Conservation (phyloP, 2,329 filamentous ascomycete genomes). For the Penicillium fuscoglaucum region DNA sequence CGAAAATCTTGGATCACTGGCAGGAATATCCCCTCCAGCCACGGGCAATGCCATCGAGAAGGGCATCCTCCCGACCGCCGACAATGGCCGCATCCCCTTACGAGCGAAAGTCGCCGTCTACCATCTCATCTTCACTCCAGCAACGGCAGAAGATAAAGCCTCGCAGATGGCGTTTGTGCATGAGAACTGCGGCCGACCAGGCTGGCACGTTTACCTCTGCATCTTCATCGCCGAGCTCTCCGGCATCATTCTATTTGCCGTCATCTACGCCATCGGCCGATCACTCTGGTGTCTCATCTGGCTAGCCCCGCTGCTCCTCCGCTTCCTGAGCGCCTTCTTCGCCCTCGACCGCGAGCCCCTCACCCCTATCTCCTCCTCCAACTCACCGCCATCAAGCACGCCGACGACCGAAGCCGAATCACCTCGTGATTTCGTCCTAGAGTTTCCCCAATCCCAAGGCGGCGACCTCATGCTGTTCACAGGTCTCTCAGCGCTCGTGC, state of each 20-base stretch:
- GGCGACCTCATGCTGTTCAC: background rate
- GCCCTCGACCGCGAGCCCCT: background rate
- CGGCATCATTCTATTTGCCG: background rate
- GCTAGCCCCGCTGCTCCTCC: background rate
- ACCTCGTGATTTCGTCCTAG: background rate
- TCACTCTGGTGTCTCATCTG: background rate
- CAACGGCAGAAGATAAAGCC: background rate
- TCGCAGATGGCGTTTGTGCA: background rate
- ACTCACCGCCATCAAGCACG: background rate
- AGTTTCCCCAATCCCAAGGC: background rate
- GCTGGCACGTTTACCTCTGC: background rate
- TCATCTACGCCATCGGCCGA: background rate
- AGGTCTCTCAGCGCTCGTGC: background rate
- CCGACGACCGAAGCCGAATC: background rate
- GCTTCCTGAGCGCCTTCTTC: background rate
- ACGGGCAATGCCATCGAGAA: background rate
- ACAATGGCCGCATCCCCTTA: background rate
- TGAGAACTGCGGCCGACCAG: background rate
- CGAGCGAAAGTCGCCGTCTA: background rate
- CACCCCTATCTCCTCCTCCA: background rate
- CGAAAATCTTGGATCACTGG: background rate
- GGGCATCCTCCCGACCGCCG: background rate
- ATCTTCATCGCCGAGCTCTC: background rate
- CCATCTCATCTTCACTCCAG: background rate
- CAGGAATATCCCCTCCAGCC: background rate